Evolutionary conservation across 1,284 basidiomycete species (phyloP).

Genomic region (Marasmius tenuissimus): DNA sequence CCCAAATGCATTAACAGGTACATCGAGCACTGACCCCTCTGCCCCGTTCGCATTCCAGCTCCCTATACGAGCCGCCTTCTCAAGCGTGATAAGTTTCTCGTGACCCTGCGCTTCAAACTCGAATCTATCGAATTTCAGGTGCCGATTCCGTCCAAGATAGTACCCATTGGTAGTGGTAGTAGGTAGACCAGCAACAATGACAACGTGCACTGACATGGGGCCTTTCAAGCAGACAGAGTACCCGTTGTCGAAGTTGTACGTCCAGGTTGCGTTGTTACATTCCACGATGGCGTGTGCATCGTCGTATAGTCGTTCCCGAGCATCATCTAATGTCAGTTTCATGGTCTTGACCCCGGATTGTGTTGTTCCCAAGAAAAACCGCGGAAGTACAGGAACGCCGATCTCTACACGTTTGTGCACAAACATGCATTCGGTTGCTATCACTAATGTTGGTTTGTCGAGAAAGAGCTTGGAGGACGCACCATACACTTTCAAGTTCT

Average conservation of each 20-base stretch:
- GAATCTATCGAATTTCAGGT: too few species aligned
- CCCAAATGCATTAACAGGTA: too few species aligned
- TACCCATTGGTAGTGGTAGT: too few species aligned
- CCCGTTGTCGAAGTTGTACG: constrained; percentile 72
- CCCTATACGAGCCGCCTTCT: too few species aligned
- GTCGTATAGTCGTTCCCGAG: constrained; percentile 55
- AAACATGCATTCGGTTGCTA: background rate
- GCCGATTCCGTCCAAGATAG: too few species aligned
- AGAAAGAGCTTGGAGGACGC: constrained; percentile 22
- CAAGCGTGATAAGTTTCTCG: too few species aligned
- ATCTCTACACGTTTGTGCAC: constrained; percentile 50
- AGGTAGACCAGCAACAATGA: constrained; percentile 13
- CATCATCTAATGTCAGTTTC: constrained; percentile 71
- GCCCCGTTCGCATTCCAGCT: too few species aligned
- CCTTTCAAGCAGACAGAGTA: constrained; percentile 74
- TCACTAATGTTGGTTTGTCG: background rate
- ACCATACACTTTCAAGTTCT: constrained; percentile 69
- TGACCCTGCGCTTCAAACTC: too few species aligned
- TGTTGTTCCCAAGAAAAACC: constrained; percentile 78
- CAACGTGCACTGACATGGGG: constrained; percentile 62
- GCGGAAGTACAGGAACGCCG: constrained; percentile 70
- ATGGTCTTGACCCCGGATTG: constrained; percentile 80
- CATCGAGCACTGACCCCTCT: too few species aligned
- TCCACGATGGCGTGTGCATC: constrained; percentile 60
- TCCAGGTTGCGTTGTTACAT: constrained; percentile 70